phyloP scores from a whole-genome alignment of 2,329 filamentous ascomycete species.

The Ophiostoma montium region DNA sequence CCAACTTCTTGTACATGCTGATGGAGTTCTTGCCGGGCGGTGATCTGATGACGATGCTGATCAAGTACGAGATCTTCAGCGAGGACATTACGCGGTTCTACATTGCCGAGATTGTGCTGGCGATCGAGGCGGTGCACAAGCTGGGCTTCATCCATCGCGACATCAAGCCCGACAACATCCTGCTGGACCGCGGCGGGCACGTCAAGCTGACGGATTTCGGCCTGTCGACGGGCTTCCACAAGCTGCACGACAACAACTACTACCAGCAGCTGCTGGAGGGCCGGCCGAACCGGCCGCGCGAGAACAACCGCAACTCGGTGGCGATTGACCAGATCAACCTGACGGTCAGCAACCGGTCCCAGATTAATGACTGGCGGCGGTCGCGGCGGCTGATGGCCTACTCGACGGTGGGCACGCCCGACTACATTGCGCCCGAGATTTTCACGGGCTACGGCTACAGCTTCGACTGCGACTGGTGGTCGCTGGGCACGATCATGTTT shows the following conservation, averaged over 20 bases:
- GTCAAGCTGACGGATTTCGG: conserved; percentile 98
- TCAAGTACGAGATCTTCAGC: conserved; percentile 99
- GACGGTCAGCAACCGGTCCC: conserved; percentile 91
- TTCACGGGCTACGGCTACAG: conserved; percentile 94
- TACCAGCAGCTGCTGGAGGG: conserved; percentile 81
- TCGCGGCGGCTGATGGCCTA: conserved; percentile 93
- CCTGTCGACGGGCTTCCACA: conserved; percentile 93
- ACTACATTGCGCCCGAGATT: conserved; percentile 97
- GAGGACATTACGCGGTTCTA: conserved; percentile 98
- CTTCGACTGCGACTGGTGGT: conserved; percentile 99
- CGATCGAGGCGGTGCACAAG: conserved; percentile 98
- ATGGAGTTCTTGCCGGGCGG: conserved; percentile 99
- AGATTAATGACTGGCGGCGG: conserved; percentile 98
- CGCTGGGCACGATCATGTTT: conserved; percentile 97
- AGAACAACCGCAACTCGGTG: conserved; percentile 69
- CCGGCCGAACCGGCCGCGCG: conserved; percentile 53
- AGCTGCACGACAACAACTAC: conserved; percentile 94
- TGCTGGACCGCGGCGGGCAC: conserved; percentile 87
- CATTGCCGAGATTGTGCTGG: conserved; percentile 94
- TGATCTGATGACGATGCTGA: conserved; percentile 99
- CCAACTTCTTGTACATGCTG: conserved; percentile 92
- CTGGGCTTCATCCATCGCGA: conserved; percentile 97
- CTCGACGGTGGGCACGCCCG: conserved; percentile 92
- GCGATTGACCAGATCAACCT: conserved; percentile 96
- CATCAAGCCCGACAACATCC: conserved; percentile 98